A percentile compares a stretch with the other conserved stretches of the same genome.
Conservation (phyloP, 148 eudicot genomes). For the Oxyria digyna region DNA sequence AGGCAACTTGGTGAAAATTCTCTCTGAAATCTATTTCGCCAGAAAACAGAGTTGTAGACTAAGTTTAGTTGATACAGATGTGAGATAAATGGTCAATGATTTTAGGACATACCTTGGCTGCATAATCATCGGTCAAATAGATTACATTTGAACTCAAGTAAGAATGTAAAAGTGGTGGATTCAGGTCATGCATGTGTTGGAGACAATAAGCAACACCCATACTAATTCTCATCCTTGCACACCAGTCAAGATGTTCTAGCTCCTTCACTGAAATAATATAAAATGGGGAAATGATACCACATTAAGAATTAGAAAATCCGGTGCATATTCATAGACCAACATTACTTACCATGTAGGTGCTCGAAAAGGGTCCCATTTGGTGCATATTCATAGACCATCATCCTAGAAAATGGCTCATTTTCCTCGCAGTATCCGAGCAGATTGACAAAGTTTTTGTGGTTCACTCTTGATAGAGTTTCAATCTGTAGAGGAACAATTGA, state of each 20-base stretch:
- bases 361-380: conserved; percentile 79
- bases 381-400: conserved; percentile 98
- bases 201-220: conserved; percentile 95
- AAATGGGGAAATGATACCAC: neutral
- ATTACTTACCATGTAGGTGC: conserved; percentile 68
- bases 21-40: conserved; percentile 47
- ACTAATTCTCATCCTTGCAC: conserved; percentile 56
- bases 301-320: neutral
- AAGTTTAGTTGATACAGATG: neutral
- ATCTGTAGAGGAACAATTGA: conserved; percentile 32
- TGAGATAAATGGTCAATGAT: neutral
- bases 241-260: conserved; percentile 89
- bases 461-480: conserved; percentile 68
- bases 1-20: conserved; percentile 30
- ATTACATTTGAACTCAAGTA: conserved; percentile 40
- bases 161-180: conserved; percentile 55
- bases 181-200: conserved; percentile 72
- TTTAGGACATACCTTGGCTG: conserved; percentile 64
- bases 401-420: conserved; percentile 70
- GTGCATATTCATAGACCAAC: no score
- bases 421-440: conserved; percentile 97
- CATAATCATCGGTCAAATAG: conserved; percentile 81
- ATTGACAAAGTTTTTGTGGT: conserved; percentile 94
- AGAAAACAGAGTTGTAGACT: neutral
- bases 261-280: conserved; percentile 51